Evolutionary conservation across 306 rosid genomes (phyloP), one percentile per base, ranked within the genome.

Genomic region (Sechiopsis laciniata): DNA sequence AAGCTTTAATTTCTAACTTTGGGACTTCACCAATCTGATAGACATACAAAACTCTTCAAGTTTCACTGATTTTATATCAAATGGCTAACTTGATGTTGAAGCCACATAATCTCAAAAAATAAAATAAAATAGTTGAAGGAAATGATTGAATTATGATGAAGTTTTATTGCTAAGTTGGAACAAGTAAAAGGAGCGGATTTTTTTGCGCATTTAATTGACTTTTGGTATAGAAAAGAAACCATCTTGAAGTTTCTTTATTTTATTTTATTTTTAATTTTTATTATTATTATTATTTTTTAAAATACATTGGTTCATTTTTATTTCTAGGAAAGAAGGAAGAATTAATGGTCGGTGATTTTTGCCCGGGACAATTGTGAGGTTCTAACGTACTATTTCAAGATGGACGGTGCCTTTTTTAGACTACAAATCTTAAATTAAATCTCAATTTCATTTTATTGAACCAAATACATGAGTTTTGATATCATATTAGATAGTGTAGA

Each of bases 1-100:
- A 35, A 7, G 62, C 48, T 45, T 69, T 26, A 81, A 75, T 76
- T 19, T 72, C 17, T 14, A 22, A 58, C 24, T 20, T 58, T 58
- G 14, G 35, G 35, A 58, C 4, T 46, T 46, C 12, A 10, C 51
- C 13, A 46, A 46, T 46, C 12, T 46, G 51, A 46, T 46, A 9
- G 51, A 10, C 4, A 10, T 9, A 46, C 29, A 58, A 22, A 10
- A 21, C 6, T 8, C 64, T 20, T 9, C 13, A 32, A 32, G 51
- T 32, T 64, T 65, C n/a, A 10, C 0, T n/a, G 51, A 4, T 17
- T 37, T 65, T 37, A 37, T 65, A 65, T 24, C 3, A 10, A 65
- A 10, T 65, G 26, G 16, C 29, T 4, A 65, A 65, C 16, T 3
- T 58, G 35, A 58, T 20, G 15, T 58, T 58, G 15, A 57, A 57